These are phyloP conservation scores for Whalleya microplaca DNA, from an alignment of 2,329 filamentous ascomycete genomes.

Conservation along the genomic window DNA sequence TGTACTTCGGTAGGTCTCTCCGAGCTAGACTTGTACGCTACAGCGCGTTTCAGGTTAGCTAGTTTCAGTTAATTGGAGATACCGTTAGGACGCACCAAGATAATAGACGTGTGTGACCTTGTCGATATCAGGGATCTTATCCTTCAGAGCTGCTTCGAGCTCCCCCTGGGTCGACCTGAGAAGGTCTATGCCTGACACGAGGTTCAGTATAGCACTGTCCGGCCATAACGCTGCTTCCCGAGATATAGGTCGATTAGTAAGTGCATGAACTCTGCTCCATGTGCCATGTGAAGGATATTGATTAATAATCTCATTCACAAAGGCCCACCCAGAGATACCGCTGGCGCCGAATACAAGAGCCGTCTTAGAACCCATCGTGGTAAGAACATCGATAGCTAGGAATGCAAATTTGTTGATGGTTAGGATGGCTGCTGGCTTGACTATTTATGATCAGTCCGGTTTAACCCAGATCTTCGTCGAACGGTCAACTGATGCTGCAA, in stretches of 20 bases:
- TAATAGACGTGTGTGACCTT: slow-evolving; percentile 49
- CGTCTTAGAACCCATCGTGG: background rate
- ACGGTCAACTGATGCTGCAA: too few species aligned
- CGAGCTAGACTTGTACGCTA: slow-evolving; percentile 42
- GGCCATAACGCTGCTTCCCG: slow-evolving; percentile 37
- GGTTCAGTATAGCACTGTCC: slow-evolving; percentile 35
- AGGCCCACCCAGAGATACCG: slow-evolving; percentile 54
- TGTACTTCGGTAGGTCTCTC: slow-evolving; percentile 37
- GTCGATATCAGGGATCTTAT: slow-evolving; percentile 40
- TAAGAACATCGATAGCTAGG: background rate
- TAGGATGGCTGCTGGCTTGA: background rate
- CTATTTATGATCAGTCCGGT: background rate
- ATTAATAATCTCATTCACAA: slow-evolving; percentile 50
- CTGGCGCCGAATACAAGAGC: slow-evolving; percentile 41
- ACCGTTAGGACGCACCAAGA: slow-evolving; percentile 34
- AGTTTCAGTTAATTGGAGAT: background rate
- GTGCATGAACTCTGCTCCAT: slow-evolving; percentile 49
- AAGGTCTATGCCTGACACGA: slow-evolving; percentile 42
- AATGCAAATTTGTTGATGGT: background rate
- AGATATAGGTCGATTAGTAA: slow-evolving; percentile 48
- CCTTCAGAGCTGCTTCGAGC: slow-evolving; percentile 39
- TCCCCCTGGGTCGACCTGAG: slow-evolving; percentile 34
- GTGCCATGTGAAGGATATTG: slow-evolving; percentile 48
- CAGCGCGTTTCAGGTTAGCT: slow-evolving; percentile 14
- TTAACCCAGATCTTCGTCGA: too few species aligned